Base-by-base conservation (phyloP, 345 rosid species). In the Citrus reticulata region DNA sequence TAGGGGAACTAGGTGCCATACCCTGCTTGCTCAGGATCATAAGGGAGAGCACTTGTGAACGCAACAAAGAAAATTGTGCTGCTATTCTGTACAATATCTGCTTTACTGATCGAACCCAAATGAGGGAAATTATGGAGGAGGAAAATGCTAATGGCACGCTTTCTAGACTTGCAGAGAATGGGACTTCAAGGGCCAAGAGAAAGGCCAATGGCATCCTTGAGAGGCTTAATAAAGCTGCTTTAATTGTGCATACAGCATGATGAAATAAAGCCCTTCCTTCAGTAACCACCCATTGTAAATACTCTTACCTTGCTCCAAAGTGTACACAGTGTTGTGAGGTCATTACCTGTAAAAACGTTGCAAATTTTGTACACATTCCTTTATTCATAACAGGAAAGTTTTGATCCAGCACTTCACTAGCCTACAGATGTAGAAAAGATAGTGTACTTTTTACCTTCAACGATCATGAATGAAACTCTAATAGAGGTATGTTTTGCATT, bases 171-270 rank as follows among this genome's bases (percentile, higher is more conserved):
- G 82, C 81, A 3, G 60, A 40, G 69, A 77, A 77, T 42, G 91
- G 87, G 59, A 83, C 90, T 60, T 81, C 79, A 37, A 86, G 96
- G 75, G 88, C 89, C 4, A 84, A 81, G 87, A 86, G 94, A 72
- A 92, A 89, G 84, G 91, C 94, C 1, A 72, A 42, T 40, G 76
- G 79, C 65, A 86, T 89, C 32, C 85, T 92, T 10, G 74, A 85
- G 73, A 81, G 73, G 82, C 73, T 83, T 11, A 78, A 77, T 42
- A 75, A 72, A 80, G 78, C 62, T 42, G 81, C 72, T 74, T 60
- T 63, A 17, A 71, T 77, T 75, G 67, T 76, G 65, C 78, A 80
- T 32, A 76, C 82, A 70, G 62, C 68, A 46, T 81, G 67, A 74
- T 34, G 67, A 68, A 63, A 30, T 13, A 55, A 65, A 65, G 0